Percentiles rank a stretch among this genome's conserved stretches.
Evolutionary conservation across 192 early-diverging fungal species (phyloP).

Genomic region (Gaertneriomyces sp.): DNA sequence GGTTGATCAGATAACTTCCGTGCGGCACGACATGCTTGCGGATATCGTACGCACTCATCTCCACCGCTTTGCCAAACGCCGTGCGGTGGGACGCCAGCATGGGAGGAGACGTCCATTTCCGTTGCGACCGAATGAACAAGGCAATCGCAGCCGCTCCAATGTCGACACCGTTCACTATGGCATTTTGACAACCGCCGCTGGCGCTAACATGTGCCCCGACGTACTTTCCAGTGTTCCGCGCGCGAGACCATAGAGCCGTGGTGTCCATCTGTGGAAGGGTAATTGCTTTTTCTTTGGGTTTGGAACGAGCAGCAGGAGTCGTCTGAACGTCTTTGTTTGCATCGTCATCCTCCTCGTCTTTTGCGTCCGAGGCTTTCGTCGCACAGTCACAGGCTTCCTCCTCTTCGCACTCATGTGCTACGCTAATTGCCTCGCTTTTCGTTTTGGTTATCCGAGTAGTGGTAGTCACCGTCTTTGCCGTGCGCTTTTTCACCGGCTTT

Average conservation of each 20-base stretch:
- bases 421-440: neutral
- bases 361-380: neutral
- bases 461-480: no score
- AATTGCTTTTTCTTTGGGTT: slow-evolving; percentile 3
- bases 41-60: slow-evolving; percentile 20
- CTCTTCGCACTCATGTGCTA: slow-evolving; percentile 1
- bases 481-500: no score
- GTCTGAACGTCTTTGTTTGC: neutral
- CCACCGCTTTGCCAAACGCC: slow-evolving; percentile 29
- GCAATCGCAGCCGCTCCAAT: slow-evolving; percentile 46
- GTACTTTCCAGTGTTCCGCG: slow-evolving; percentile 12
- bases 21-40: slow-evolving; percentile 43
- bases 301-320: neutral
- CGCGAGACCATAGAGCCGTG: slow-evolving; percentile 19
- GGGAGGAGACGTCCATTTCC: slow-evolving; percentile 18
- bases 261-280: slow-evolving; percentile 12
- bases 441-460: no score
- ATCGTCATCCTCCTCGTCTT: neutral
- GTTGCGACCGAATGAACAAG: slow-evolving; percentile 35
- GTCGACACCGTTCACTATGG: slow-evolving; percentile 31
- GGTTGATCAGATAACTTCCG: slow-evolving; percentile 55
- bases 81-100: slow-evolving; percentile 4
- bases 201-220: slow-evolving; percentile 46
- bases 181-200: slow-evolving; percentile 36
- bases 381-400: neutral